These are phyloP conservation scores for Botryotinia calthae DNA, from an alignment of 2,329 filamentous ascomycete genomes.

Conservation along the genomic window DNA sequence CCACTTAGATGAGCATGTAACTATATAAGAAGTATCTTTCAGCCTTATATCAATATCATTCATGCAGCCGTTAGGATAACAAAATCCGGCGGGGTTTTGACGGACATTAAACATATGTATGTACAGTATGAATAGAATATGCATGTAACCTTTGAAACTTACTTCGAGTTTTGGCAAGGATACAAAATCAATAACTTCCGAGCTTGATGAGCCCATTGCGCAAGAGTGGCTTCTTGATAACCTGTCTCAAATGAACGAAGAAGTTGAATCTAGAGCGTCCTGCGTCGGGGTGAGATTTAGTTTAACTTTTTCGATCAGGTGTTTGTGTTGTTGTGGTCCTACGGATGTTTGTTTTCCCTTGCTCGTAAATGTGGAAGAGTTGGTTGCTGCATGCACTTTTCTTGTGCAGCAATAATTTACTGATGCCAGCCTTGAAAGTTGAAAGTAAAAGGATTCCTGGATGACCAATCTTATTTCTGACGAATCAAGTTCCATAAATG, in stretches of 20 bases:
- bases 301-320: background rate
- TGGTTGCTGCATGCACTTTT: background rate
- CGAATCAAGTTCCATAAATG: slow-evolving; percentile 4
- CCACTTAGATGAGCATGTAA: slow-evolving; percentile 79
- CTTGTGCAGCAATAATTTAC: background rate
- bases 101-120: slow-evolving; percentile 8
- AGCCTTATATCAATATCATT: slow-evolving; percentile 26
- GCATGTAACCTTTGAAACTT: slow-evolving; percentile 28
- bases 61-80: slow-evolving; percentile 10
- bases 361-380: background rate
- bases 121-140: slow-evolving; percentile 6
- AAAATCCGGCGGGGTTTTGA: background rate
- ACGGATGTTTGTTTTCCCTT: background rate
- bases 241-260: background rate
- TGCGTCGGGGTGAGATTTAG: too few relatives aligned
- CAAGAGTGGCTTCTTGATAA: background rate
- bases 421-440: background rate
- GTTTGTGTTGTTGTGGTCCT: background rate
- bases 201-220: slow-evolving; percentile 5
- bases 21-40: slow-evolving; percentile 42
- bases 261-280: background rate
- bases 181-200: slow-evolving; percentile 38
- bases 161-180: slow-evolving; percentile 58
- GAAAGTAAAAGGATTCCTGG: background rate
- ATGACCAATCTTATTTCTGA: slow-evolving; percentile 18